Conservation (phyloP, 2,329 filamentous ascomycete genomes). For the Periconia sp. region DNA sequence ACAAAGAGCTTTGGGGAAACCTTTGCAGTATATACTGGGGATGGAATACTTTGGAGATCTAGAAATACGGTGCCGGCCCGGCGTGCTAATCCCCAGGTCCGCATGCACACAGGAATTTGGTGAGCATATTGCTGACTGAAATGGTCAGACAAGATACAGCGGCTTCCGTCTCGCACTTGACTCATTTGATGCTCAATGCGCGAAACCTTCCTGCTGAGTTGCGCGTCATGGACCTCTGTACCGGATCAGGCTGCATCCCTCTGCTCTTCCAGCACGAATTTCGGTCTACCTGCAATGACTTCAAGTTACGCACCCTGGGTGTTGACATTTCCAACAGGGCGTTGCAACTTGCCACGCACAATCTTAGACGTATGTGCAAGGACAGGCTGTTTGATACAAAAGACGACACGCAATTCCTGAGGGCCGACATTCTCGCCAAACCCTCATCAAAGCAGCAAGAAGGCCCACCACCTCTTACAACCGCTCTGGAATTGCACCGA, state of each 20-base stretch:
- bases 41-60: constrained; percentile 86
- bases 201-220: constrained; percentile 47
- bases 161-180: constrained; percentile 42
- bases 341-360: constrained; percentile 68
- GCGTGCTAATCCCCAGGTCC: constrained; percentile 84
- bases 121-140: constrained; percentile 21
- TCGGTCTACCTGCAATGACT: constrained; percentile 25
- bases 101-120: not conserved
- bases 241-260: constrained; percentile 88
- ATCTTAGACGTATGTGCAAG: constrained; percentile 56
- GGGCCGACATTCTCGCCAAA: constrained; percentile 54
- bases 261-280: constrained; percentile 68
- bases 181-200: constrained; percentile 29
- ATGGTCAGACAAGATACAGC: constrained; percentile 54
- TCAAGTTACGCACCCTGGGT: constrained; percentile 63
- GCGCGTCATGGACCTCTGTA: constrained; percentile 82
- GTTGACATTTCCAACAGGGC: constrained; percentile 75
- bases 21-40: constrained; percentile 88
- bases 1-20: constrained; percentile 66
- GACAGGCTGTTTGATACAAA: constrained; percentile 5
- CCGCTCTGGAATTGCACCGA: constrained; percentile 17
- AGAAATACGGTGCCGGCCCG: constrained; percentile 75
- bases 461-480: constrained; percentile 18
- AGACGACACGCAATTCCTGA: constrained; percentile 53
- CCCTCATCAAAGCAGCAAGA: constrained; percentile 52